Base-by-base conservation (phyloP, 805 yeast species). In the Ogataea angusta region DNA sequence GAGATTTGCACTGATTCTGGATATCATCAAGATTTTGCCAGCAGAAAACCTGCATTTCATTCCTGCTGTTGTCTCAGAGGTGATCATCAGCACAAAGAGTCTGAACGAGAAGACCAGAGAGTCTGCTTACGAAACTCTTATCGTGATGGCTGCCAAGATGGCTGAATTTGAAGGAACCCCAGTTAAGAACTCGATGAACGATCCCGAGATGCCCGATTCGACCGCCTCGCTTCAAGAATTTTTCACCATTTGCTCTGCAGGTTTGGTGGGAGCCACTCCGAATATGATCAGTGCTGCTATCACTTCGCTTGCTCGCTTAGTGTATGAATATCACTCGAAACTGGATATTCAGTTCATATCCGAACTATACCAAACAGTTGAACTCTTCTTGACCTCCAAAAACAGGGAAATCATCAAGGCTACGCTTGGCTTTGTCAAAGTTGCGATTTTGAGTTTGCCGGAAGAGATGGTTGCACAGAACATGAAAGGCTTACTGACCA, bases 221-320 rank as follows among this genome's bases (percentile, higher is more conserved):
- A 69, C 71, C 37, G 93, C 95, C 7, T 72, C 79, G 14, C 70
- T 90, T 41, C 75, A 80, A 33, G 96, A 90, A 64, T 90, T 73
- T 59, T 87, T 91, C 69, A 88, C 95, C 22, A 87, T 93, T 83
- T 83, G 91, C 22, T 78, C 91, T 63, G 99, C 97, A 21, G 99
- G 99, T 68, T 71, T 95, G 51, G 96, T 93, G 26, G 96, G 96
- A 42, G 82, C 85, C 49, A 76, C 93, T 22, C 91, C 95, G 25
- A 95, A 91, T 67, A 91, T 91, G 96, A 85, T 93, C 23, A 86
- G 96, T 56, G 97, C 98, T n/a, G 80, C 91, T 2, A 80, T 93
- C 53, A 89, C 96, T 6, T 95, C 96, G 0, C 69, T 91, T 40
- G 82, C 95, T 32, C 82, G 96, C 57, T 67, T 91, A 32, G 72